Percentiles rank a stretch among this genome's conserved stretches.
These are phyloP conservation scores for Pisolithus marmoratus DNA, from an alignment of 768 basidiomycete species.

Conservation along the genomic window DNA sequence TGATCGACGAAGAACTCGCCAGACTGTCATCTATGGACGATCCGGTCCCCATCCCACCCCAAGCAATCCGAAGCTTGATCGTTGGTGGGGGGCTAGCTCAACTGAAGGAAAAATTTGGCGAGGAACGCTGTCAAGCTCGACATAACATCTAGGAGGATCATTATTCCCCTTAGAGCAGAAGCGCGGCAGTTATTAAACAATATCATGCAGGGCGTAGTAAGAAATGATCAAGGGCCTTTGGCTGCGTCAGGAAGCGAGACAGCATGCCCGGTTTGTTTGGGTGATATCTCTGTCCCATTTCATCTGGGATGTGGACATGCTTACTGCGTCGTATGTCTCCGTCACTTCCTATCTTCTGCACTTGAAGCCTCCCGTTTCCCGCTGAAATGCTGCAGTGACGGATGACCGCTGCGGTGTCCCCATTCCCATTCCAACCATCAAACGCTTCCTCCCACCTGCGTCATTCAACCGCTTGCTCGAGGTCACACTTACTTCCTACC, in stretches of 20 bases:
- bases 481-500: conserved; percentile 51
- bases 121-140: conserved; percentile 47
- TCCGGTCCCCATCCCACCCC: conserved; percentile 30
- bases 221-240: conserved; percentile 5
- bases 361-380: conserved; percentile 56
- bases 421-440: conserved; percentile 50
- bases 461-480: conserved; percentile 53
- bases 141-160: conserved; percentile 36
- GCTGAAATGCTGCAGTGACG: conserved; percentile 60
- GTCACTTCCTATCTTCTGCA: conserved; percentile 51
- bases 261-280: conserved; percentile 52
- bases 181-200: conserved; percentile 41
- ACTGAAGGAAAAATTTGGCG: conserved; percentile 49
- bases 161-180: conserved; percentile 51
- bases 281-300: conserved; percentile 36
- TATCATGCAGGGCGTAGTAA: conserved; percentile 39
- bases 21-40: conserved; percentile 42
- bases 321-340: conserved; percentile 61
- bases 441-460: conserved; percentile 40
- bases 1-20: conserved; percentile 44
- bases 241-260: too few relatives aligned
- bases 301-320: conserved; percentile 56
- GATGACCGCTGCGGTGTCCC: conserved; percentile 50
- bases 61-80: conserved; percentile 45
- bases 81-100: conserved; percentile 39